Percentiles rank a stretch among this genome's conserved stretches.
Conservation (phyloP, 352 stramenopile genomes). For the Albugo candida region DNA sequence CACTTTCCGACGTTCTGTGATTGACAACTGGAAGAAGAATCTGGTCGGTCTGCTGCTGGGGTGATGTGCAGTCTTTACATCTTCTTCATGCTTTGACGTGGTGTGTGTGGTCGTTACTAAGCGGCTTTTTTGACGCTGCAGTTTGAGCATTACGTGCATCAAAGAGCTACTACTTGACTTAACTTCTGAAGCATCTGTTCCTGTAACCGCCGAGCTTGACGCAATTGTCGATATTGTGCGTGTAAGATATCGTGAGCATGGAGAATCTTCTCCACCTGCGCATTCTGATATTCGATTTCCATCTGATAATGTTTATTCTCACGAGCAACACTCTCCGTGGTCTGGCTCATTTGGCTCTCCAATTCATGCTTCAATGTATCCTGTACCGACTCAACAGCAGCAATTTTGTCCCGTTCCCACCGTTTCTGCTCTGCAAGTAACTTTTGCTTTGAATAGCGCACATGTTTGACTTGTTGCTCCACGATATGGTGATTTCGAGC, state of each 20-base stretch:
- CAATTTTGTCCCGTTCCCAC: not conserved
- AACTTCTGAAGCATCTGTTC: constrained; percentile 38
- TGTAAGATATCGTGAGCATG: constrained; percentile 22
- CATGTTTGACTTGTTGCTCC: constrained; percentile 17
- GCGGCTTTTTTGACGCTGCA: constrained; percentile 22
- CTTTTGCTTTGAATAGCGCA: not conserved
- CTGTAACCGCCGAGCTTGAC: constrained; percentile 29
- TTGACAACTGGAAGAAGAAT: too few species aligned
- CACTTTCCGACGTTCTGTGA: too few species aligned
- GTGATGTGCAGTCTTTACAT: too few species aligned
- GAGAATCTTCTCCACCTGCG: constrained; percentile 30
- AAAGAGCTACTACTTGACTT: constrained; percentile 49
- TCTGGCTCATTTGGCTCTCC: constrained; percentile 30
- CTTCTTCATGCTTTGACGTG: too few species aligned
- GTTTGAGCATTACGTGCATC: constrained; percentile 37
- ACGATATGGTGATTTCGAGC: constrained; percentile 21
- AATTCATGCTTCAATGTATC: constrained; percentile 28
- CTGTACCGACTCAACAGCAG: constrained; percentile 18
- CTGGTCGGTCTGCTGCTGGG: too few species aligned
- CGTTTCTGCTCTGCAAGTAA: not conserved
- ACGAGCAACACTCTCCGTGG: constrained; percentile 36
- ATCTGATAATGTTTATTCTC: constrained; percentile 45
- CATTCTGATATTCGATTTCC: constrained; percentile 35
- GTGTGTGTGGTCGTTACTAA: too few species aligned
- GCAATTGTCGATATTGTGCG: constrained; percentile 16